phyloP scores from a whole-genome alignment of 495 filamentous ascomycete species.

The Aspergillus haitiensis region DNA sequence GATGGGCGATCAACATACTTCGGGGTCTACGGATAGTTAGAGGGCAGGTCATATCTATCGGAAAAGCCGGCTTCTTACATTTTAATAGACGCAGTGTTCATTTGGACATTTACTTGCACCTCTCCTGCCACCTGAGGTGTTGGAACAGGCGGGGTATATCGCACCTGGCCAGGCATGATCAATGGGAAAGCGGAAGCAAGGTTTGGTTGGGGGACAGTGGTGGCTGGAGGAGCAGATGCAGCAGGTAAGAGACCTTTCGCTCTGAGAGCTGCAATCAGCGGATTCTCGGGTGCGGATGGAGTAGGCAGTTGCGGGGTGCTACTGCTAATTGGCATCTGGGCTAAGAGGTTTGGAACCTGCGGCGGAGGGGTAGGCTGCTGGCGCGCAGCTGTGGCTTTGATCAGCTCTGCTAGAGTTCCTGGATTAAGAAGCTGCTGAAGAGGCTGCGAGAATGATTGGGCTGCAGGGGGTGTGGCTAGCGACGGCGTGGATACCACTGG shows the following conservation, averaged over 20 bases:
- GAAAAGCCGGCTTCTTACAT: conserved; percentile 54
- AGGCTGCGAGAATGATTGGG: conserved; percentile 39
- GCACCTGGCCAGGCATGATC: conserved; percentile 43
- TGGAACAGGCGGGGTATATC: conserved; percentile 36
- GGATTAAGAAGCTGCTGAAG: conserved; percentile 48
- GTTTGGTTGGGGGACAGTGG: conserved; percentile 26
- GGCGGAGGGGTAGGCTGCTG: conserved; percentile 45
- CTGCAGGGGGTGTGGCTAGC: conserved; percentile 32
- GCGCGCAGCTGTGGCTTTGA: conserved; percentile 48
- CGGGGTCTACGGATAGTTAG: conserved; percentile 61
- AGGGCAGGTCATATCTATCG: conserved; percentile 19
- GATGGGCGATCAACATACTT: conserved; percentile 64
- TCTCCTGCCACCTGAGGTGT: conserved; percentile 33
- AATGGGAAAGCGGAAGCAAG: conserved; percentile 38
- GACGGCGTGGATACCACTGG: conserved; percentile 30
- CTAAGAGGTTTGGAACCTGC: conserved; percentile 31
- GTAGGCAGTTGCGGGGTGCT: conserved; percentile 34
- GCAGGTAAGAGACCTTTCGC: conserved; percentile 50
- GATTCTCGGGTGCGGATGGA: conserved; percentile 35
- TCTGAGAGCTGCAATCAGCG: conserved; percentile 48
- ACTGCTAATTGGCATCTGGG: conserved; percentile 26
- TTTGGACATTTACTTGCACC: conserved; percentile 59
- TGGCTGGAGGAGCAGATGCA: conserved; percentile 34
- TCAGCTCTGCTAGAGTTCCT: conserved; percentile 50
- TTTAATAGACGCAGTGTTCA: conserved; percentile 75